phyloP scores from a whole-genome alignment of 208 protist genomes.

The Cochliopodium minus region DNA sequence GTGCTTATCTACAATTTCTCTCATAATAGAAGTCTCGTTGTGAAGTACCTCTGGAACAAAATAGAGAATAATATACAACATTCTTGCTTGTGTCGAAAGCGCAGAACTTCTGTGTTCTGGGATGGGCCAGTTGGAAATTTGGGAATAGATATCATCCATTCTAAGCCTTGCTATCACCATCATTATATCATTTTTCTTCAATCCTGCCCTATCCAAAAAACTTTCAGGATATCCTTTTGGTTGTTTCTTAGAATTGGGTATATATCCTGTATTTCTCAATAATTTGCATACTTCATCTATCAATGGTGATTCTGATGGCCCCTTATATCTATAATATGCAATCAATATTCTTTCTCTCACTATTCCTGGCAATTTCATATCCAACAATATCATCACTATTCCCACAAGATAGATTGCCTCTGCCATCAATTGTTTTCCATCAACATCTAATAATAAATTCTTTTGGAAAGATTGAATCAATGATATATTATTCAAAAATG shows the following conservation, averaged over 20 bases:
- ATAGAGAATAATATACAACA: slow-evolving; percentile 89
- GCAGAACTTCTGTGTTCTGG: slow-evolving; percentile 73
- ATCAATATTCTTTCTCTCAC: slow-evolving; percentile 86
- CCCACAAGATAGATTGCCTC: slow-evolving; percentile 78
- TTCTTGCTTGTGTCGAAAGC: slow-evolving; percentile 66
- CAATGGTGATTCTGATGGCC: slow-evolving; percentile 51
- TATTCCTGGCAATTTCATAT: slow-evolving; percentile 65
- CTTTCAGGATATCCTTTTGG: no score
- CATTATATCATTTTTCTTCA: slow-evolving; percentile 32
- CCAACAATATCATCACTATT: slow-evolving; percentile 80
- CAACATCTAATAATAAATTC: slow-evolving; percentile 60
- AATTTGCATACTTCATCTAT: slow-evolving; percentile 82
- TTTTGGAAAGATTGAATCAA: slow-evolving; percentile 4
- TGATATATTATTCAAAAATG: background rate
- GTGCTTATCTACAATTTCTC: slow-evolving; percentile 91
- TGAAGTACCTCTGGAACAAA: slow-evolving; percentile 76
- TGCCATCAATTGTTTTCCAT: slow-evolving; percentile 85
- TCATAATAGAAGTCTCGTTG: slow-evolving; percentile 68
- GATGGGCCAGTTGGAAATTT: slow-evolving; percentile 59
- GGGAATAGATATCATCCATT: slow-evolving; percentile 85
- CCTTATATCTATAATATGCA: slow-evolving; percentile 81
- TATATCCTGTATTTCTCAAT: slow-evolving; percentile 63
- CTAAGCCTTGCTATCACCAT: slow-evolving; percentile 72
- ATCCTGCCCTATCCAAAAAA: no score
- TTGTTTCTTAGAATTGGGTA: slow-evolving; percentile 8